Evolutionary conservation across 257 asterid species (phyloP).

Genomic region (Mentha longifolia): DNA sequence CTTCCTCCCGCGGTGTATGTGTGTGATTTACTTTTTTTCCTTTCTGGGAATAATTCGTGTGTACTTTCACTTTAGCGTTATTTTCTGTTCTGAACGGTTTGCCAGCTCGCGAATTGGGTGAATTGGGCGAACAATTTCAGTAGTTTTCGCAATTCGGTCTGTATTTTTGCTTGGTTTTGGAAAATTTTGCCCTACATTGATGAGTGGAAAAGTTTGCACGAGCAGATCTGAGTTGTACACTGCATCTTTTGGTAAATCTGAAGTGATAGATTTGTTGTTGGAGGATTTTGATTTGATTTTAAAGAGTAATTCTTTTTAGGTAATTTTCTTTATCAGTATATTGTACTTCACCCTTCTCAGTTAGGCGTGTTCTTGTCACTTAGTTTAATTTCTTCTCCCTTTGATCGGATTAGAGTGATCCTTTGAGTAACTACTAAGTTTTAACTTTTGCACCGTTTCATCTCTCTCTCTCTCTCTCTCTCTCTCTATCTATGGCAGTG

Average conservation of each 20-base stretch:
- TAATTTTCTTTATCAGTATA: conserved; percentile 7
- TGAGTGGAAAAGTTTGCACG: conserved; percentile 11
- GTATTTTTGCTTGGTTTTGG: conserved; percentile 22
- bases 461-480: conserved; percentile 11
- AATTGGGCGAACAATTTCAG: not conserved
- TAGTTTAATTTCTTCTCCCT: not conserved
- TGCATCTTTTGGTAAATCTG: conserved; percentile 28
- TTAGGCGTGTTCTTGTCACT: conserved; percentile 15
- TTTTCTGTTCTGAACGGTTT: conserved; percentile 26
- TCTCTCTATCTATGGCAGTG: not conserved
- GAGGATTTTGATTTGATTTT: not conserved
- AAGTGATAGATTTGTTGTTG: conserved; percentile 11
- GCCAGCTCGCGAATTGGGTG: conserved; percentile 24
- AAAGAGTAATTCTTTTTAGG: conserved; percentile 21
- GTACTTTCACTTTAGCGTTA: conserved; percentile 1
- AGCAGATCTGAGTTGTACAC: conserved; percentile 39
- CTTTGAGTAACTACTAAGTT: conserved; percentile 3
- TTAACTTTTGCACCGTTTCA: conserved; percentile 21
- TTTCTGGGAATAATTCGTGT: not conserved
- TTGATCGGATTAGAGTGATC: conserved; percentile 29
- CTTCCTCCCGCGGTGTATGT: not conserved
- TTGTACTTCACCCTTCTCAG: not conserved
- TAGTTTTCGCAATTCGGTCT: not conserved
- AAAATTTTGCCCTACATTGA: conserved; percentile 10
- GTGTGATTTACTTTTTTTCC: conserved; percentile 29